Evolutionary conservation across 2,329 filamentous ascomycete genomes (phyloP), one percentile per base, ranked within the genome.

Genomic region (Penicillium sumatraense): DNA sequence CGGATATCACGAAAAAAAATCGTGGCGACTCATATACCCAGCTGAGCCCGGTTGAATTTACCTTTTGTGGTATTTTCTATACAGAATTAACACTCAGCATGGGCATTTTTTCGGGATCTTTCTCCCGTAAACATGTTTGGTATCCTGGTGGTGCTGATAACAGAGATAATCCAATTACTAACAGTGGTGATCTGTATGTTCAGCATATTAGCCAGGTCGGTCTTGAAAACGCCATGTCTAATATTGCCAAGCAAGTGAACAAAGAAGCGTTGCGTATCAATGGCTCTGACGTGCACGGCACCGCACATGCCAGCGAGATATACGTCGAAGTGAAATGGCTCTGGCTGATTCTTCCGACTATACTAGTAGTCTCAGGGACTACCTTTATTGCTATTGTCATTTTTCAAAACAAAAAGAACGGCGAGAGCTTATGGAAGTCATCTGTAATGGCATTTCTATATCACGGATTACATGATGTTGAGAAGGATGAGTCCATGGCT

Each of bases 321-420:
- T 44, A 42, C 26, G 49, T 51, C 36, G 26, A 51, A 26, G 49
- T 35, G 18, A 1, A 44, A 27, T 52, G 49, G 49, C 36, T 24
- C 4, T 52, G 49, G 49, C 26, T 52, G 16, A 52, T 46, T 23
- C 49, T 52, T 35, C 49, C 49, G 16, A 29, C 23, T 31, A 14
- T 45, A 16, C 41, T 52, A 20, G 49, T 52, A 2, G 16, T 52
- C 31, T 27, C 40, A 13, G 49, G 49, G 27, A 44, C 41, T 26
- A 41, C 38, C 46, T 52, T 52, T 20, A 44, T 52, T n/a, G 23
- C 38, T 26, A 20, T 33, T 23, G 40, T 40, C 5, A 52, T 45
- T 14, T 7, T 46, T 52, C 21, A 33, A 31, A 46, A 46, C 27
- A 41, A 23, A 52, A 26, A 33, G 29, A 33, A 33, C 14, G 29